Base-by-base conservation (phyloP, 257 asterid genomes). In the Striga asiatica region DNA sequence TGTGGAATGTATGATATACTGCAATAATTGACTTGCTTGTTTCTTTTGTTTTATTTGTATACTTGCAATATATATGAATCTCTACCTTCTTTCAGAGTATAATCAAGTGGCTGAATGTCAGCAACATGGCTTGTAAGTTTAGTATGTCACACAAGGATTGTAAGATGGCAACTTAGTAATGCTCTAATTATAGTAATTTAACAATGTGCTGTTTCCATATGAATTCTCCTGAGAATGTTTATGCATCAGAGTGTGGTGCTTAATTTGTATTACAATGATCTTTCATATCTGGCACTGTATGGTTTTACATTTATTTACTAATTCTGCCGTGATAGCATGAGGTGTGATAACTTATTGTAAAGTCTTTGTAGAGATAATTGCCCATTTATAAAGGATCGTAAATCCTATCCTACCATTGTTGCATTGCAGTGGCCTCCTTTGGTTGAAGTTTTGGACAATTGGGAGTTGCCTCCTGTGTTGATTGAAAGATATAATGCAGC, bases 401-500 rank as follows among this genome's bases (percentile, higher is more conserved):
- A 39, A 37, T 41, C 50, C 31, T 58, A 42, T 57, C 49, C 22
- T 13, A 61, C 42, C 56, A 29, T 72, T 39, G 58, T 66, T 28
- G 35, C 55, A 45, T 56, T 75, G 76, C 85, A 91, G 98, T 91
- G 98, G 98, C 95, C 98, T 46, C 94, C 98, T 50, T 62, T 78
- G 41, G 80, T 84, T 72, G 98, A 91, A 79, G 88, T 91, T 34
- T 88, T 74, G 74, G 94, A 87, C 66, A 80, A 95, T 22, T 80
- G 95, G 97, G 98, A 91, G 78, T 73, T 91, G 80, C 98, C 98
- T 28, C 62, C 83, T n/a, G 89, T 82, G 68, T 77, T 91, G 65
- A 63, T 87, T 69, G 95, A 87, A 75, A 80, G 94, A 61, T 87
- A 87, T 61, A 87, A 84, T 76, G 74, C 82, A 55, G 88, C 97